Percentiles rank a stretch among this genome's conserved stretches.
Conservation (phyloP, 2,329 filamentous ascomycete species). For the Fonsecaea multimorphosa region DNA sequence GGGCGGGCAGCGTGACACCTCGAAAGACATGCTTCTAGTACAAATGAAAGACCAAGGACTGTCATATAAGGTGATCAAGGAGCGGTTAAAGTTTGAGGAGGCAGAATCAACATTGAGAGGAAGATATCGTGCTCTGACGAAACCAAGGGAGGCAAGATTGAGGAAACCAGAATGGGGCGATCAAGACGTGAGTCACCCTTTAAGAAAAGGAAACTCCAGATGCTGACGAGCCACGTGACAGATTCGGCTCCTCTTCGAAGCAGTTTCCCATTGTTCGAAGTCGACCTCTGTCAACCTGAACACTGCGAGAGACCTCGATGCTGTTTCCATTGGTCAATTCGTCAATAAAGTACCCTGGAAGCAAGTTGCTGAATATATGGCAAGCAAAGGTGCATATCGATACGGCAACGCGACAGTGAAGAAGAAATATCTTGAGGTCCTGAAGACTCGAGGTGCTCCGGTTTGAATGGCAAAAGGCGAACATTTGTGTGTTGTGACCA, state of each 20-base stretch:
- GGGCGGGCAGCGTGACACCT: slow-evolving; percentile 31
- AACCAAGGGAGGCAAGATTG: slow-evolving; percentile 52
- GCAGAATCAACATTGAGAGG: slow-evolving; percentile 57
- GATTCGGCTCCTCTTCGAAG: slow-evolving; percentile 51
- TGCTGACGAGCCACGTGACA: slow-evolving; percentile 39
- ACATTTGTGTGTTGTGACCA: not conserved
- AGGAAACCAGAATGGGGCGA: slow-evolving; percentile 54
- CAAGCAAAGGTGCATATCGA: slow-evolving; percentile 61
- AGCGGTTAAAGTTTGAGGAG: slow-evolving; percentile 50
- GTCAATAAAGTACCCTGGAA: slow-evolving; percentile 64
- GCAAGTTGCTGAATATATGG: slow-evolving; percentile 62
- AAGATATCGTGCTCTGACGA: slow-evolving; percentile 54
- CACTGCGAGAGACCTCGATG: slow-evolving; percentile 19
- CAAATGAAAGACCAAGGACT: slow-evolving; percentile 49
- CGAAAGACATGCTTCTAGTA: slow-evolving; percentile 50
- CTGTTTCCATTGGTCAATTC: slow-evolving; percentile 27
- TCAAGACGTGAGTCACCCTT: slow-evolving; percentile 49
- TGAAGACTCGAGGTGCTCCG: slow-evolving; percentile 22
- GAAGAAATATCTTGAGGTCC: slow-evolving; percentile 64
- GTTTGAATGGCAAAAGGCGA: not conserved
- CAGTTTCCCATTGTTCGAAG: slow-evolving; percentile 43
- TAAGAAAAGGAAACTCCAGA: not conserved
- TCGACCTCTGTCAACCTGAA: slow-evolving; percentile 19
- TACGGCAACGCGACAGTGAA: slow-evolving; percentile 68
- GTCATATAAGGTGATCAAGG: slow-evolving; percentile 57